Conservation (phyloP, 2,329 filamentous ascomycete species). For the Didymellaceae sp. region DNA sequence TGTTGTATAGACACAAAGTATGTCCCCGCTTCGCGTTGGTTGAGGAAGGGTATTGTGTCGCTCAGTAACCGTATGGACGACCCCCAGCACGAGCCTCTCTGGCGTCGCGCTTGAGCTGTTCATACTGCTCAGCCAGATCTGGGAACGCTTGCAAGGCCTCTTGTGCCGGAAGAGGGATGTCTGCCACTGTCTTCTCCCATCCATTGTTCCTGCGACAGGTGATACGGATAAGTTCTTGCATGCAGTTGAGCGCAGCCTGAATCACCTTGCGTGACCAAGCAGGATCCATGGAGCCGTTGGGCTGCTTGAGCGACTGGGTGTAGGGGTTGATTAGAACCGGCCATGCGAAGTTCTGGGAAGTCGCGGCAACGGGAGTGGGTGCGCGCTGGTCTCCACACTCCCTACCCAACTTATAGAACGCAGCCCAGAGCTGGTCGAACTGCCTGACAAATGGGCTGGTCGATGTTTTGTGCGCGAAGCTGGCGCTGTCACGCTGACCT, state of each 20-base stretch:
- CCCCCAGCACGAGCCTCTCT: conserved; percentile 27
- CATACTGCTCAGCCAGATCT: conserved; percentile 27
- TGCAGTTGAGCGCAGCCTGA: conserved; percentile 26
- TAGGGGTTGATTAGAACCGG: conserved; percentile 34
- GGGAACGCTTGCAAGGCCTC: conserved; percentile 27
- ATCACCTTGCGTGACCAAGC: conserved; percentile 25
- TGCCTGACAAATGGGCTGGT: conserved; percentile 25
- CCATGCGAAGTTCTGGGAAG: conserved; percentile 29
- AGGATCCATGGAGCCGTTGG: conserved; percentile 29
- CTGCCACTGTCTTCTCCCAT: conserved; percentile 29
- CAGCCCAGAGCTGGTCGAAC: conserved; percentile 28
- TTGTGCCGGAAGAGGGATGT: conserved; percentile 28
- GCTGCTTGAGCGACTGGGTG: conserved; percentile 33
- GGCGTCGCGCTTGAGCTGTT: conserved; percentile 27
- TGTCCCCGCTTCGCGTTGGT: too few relatives aligned
- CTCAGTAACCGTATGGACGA: conserved; percentile 25
- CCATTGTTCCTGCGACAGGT: conserved; percentile 25
- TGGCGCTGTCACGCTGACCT: conserved; percentile 25
- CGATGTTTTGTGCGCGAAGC: conserved; percentile 13
- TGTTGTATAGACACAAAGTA: neutral
- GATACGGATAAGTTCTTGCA: conserved; percentile 26
- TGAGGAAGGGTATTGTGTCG: too few relatives aligned
- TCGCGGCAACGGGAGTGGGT: conserved; percentile 3
- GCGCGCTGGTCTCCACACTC: conserved; percentile 15
- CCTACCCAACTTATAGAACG: conserved; percentile 29